Percentiles rank a stretch among this genome's conserved stretches.
Conservation (phyloP, 495 filamentous ascomycete species). For the Hyaloscypha bicolor region DNA sequence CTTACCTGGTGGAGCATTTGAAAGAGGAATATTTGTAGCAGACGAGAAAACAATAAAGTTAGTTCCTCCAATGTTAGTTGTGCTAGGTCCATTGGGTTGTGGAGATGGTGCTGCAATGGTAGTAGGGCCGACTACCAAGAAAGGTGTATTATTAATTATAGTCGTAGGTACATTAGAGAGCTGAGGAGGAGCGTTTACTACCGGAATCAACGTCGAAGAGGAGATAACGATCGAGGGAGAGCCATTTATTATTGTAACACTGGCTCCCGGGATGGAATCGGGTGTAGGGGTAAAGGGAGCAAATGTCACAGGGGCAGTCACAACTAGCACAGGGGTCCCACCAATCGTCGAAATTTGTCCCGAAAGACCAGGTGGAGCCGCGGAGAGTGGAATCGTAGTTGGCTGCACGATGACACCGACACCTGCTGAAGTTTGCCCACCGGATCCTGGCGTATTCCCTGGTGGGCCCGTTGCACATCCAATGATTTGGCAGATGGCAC, state of each 20-base stretch:
- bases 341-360: not conserved
- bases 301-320: not conserved
- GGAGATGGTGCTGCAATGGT: not conserved
- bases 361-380: not conserved
- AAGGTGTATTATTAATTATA: slow-evolving; percentile 1
- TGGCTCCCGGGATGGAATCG: not conserved
- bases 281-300: not conserved
- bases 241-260: not conserved
- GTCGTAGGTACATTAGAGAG: not conserved
- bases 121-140: not conserved
- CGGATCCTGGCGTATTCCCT: not conserved
- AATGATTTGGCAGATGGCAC: not conserved
- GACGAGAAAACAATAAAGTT: slow-evolving; percentile 10
- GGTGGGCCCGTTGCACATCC: not conserved
- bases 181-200: not conserved
- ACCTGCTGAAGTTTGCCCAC: not conserved
- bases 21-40: slow-evolving; percentile 11
- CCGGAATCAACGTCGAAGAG: not conserved
- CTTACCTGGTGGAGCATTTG: slow-evolving; percentile 14
- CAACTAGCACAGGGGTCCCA: not conserved
- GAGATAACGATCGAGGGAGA: not conserved
- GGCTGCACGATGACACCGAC: not conserved
- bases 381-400: slow-evolving; percentile 2
- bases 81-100: not conserved
- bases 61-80: slow-evolving; percentile 8